Evolutionary conservation across 352 stramenopile genomes (phyloP).

Genomic region (Phytophthora pseudosyringae): DNA sequence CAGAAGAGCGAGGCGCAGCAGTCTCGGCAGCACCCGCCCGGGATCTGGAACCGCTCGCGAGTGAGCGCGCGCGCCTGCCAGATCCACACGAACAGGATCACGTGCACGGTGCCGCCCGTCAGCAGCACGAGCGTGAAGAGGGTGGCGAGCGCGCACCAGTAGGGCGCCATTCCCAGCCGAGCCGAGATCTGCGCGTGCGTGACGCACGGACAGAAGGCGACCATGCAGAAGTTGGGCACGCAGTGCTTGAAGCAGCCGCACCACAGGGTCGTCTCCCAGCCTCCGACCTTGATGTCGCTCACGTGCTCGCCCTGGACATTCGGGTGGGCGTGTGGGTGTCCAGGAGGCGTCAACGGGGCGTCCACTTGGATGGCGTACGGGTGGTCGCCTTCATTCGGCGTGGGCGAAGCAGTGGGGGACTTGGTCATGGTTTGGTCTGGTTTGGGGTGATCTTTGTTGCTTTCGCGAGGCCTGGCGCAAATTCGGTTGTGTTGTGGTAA

Average conservation of each 20-base stretch:
- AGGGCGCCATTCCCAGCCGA: slow-evolving; percentile 39
- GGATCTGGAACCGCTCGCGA: slow-evolving; percentile 37
- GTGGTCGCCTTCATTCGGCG: slow-evolving; percentile 7
- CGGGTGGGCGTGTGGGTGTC: not conserved
- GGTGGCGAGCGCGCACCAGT: slow-evolving; percentile 31
- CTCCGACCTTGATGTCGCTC: slow-evolving; percentile 27
- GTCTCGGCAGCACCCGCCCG: slow-evolving; percentile 29
- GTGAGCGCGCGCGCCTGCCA: slow-evolving; percentile 30
- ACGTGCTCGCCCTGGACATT: slow-evolving; percentile 7
- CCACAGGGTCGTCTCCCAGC: slow-evolving; percentile 35
- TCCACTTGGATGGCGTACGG: slow-evolving; percentile 43
- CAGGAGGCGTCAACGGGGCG: slow-evolving; percentile 14
- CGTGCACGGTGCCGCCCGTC: slow-evolving; percentile 28
- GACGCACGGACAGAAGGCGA: slow-evolving; percentile 48
- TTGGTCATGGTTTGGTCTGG: slow-evolving; percentile 9
- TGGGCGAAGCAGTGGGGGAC: slow-evolving; percentile 9
- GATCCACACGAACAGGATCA: slow-evolving; percentile 43
- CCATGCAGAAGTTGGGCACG: slow-evolving; percentile 60
- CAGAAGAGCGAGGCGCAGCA: slow-evolving; percentile 43
- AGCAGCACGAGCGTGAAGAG: slow-evolving; percentile 35
- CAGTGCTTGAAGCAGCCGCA: slow-evolving; percentile 50
- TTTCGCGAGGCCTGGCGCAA: not conserved
- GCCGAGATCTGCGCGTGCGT: slow-evolving; percentile 46
- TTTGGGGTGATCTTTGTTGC: not conserved
- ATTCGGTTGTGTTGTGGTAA: slow-evolving; percentile 17